phyloP scores from a whole-genome alignment of 192 early-diverging fungal genomes.

The Paraglomus brasilianum region DNA sequence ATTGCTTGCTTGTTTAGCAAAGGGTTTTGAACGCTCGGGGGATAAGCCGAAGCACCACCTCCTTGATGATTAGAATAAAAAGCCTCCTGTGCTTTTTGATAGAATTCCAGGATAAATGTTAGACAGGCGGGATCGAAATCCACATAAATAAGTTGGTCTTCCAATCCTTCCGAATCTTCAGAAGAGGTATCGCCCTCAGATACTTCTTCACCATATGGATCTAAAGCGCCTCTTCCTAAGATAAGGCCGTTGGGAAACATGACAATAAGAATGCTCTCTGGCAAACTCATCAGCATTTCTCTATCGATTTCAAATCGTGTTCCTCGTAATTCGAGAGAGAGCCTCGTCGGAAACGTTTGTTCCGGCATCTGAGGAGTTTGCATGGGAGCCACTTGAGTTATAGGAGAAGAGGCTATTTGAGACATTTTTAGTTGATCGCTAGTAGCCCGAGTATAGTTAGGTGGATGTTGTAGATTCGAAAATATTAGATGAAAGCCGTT shows the following conservation, averaged over 20 bases:
- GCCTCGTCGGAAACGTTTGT: constrained; percentile 45
- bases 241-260: constrained; percentile 65
- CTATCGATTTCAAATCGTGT: constrained; percentile 55
- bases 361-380: constrained; percentile 23
- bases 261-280: constrained; percentile 59
- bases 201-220: constrained; percentile 39
- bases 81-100: constrained; percentile 44
- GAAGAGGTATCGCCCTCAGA: constrained; percentile 39
- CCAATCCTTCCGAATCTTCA: constrained; percentile 38
- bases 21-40: constrained; percentile 42
- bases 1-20: constrained; percentile 60
- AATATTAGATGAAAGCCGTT: too few species aligned
- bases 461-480: too few species aligned
- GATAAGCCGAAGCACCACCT: constrained; percentile 24
- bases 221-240: constrained; percentile 35
- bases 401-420: constrained; percentile 21
- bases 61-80: constrained; percentile 36
- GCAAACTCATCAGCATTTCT: constrained; percentile 54
- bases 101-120: constrained; percentile 52
- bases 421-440: constrained; percentile 14
- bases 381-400: constrained; percentile 8
- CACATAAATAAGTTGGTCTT: constrained; percentile 53
- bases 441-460: too few species aligned
- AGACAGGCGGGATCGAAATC: constrained; percentile 57
- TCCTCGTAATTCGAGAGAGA: constrained; percentile 59